phyloP scores from a whole-genome alignment of 2,329 filamentous ascomycete species.

The Venturia aucupariae region DNA sequence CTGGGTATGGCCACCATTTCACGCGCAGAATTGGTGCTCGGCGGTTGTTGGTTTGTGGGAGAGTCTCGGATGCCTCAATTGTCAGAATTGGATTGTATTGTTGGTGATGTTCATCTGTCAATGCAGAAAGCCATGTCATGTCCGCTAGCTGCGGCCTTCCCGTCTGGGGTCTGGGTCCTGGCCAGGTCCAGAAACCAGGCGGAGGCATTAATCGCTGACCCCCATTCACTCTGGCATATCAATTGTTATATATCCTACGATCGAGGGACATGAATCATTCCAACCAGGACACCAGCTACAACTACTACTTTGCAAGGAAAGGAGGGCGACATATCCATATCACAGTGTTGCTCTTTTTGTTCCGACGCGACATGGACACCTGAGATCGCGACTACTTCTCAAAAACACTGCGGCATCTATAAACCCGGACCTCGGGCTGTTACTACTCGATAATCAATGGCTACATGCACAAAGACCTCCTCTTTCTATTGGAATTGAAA shows the following conservation, averaged over 20 bases:
- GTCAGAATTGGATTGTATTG: neutral
- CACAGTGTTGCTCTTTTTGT: neutral
- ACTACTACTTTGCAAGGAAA: neutral
- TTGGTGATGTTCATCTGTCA: neutral
- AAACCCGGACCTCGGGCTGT: neutral
- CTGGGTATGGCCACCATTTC: conserved; percentile 34
- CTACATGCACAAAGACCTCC: neutral
- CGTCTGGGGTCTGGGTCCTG: neutral
- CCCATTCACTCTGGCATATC: too few relatives aligned
- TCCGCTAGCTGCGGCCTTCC: neutral
- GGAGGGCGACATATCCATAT: neutral
- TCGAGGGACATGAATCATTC: neutral
- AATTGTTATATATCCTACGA: too few relatives aligned
- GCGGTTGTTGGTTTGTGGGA: neutral
- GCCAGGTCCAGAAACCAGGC: neutral
- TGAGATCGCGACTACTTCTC: neutral
- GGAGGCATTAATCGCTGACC: neutral
- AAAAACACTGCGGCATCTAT: neutral
- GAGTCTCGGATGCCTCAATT: neutral
- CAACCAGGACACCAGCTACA: too few relatives aligned
- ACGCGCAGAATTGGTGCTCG: neutral
- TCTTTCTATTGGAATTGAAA: neutral
- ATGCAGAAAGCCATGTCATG: neutral
- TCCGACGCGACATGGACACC: neutral
- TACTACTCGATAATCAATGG: neutral